phyloP scores from a whole-genome alignment of 345 rosid species.

The Brassica rapa region DNA sequence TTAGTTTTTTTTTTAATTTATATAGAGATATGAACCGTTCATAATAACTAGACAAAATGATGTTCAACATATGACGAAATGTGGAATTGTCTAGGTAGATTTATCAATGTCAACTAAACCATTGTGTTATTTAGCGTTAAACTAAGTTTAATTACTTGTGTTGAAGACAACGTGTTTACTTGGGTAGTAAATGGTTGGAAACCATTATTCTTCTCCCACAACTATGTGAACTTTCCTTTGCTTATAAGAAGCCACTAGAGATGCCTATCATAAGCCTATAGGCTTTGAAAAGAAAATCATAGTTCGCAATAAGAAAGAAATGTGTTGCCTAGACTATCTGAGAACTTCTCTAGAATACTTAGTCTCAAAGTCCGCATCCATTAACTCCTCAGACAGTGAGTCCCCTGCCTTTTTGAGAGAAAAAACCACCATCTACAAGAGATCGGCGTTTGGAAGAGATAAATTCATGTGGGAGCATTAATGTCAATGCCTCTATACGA shows the following conservation, averaged over 20 bases:
- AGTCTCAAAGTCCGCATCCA: too few species aligned
- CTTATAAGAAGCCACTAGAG: constrained; percentile 35
- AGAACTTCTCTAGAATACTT: too few species aligned
- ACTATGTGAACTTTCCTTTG: constrained; percentile 29
- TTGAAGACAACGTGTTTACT: not conserved
- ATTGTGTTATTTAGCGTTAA: not conserved
- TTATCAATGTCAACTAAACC: not conserved
- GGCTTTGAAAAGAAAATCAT: not conserved
- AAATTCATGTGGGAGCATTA: too few species aligned
- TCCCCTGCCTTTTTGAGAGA: too few species aligned
- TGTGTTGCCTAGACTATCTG: too few species aligned
- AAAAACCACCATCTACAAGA: too few species aligned
- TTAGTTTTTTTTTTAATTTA: too few species aligned
- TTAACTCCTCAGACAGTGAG: too few species aligned
- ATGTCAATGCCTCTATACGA: too few species aligned
- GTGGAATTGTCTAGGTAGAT: not conserved
- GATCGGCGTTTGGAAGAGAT: too few species aligned
- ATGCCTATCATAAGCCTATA: constrained; percentile 15
- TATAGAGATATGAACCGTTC: not conserved
- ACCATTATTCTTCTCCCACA: constrained; percentile 31
- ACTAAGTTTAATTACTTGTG: not conserved
- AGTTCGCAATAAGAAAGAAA: too few species aligned
- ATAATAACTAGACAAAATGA: not conserved
- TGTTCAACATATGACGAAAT: not conserved
- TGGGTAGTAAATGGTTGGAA: too few species aligned